These are phyloP conservation scores for Hura crepitans DNA, from an alignment of 441 rosid genomes.

Conservation along the genomic window DNA sequence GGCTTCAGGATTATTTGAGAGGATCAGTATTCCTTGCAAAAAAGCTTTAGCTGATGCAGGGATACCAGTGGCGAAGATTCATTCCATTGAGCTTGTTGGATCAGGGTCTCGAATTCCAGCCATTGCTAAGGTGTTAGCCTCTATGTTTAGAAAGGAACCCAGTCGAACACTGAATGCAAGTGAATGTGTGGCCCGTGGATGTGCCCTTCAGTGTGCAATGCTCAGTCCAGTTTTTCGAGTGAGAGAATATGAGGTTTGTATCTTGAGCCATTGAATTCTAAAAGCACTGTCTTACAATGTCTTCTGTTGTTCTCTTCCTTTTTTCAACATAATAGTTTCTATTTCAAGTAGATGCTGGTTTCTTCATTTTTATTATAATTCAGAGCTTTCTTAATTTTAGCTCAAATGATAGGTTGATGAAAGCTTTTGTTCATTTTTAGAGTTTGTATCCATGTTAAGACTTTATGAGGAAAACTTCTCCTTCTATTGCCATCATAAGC, in stretches of 20 bases:
- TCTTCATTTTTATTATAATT: background rate
- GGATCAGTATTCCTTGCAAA: conserved; percentile 40
- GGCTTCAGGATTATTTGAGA: conserved; percentile 40
- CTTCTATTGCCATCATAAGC: conserved; percentile 5
- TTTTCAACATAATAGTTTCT: background rate
- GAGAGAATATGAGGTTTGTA: conserved; percentile 53
- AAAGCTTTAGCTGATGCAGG: conserved; percentile 50
- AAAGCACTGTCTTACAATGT: background rate
- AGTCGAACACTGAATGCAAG: conserved; percentile 56
- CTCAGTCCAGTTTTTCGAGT: conserved; percentile 58
- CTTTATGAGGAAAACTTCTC: background rate
- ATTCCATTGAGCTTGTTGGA: conserved; percentile 54
- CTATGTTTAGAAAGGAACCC: conserved; percentile 47
- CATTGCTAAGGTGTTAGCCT: conserved; percentile 35
- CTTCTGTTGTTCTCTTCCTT: background rate
- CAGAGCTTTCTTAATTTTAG: background rate
- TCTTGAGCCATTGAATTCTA: conserved; percentile 7
- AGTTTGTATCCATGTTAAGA: background rate
- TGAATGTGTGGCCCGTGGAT: conserved; percentile 63
- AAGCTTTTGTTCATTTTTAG: background rate
- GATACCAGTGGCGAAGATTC: conserved; percentile 35
- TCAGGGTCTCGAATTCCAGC: conserved; percentile 64
- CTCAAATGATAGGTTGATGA: background rate
- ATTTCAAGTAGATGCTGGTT: background rate
- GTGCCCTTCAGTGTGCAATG: conserved; percentile 64